Percentiles rank a stretch among this genome's conserved stretches.
phyloP scores from a whole-genome alignment of 2,329 filamentous ascomycete genomes.

The Colletotrichum falcatum region DNA sequence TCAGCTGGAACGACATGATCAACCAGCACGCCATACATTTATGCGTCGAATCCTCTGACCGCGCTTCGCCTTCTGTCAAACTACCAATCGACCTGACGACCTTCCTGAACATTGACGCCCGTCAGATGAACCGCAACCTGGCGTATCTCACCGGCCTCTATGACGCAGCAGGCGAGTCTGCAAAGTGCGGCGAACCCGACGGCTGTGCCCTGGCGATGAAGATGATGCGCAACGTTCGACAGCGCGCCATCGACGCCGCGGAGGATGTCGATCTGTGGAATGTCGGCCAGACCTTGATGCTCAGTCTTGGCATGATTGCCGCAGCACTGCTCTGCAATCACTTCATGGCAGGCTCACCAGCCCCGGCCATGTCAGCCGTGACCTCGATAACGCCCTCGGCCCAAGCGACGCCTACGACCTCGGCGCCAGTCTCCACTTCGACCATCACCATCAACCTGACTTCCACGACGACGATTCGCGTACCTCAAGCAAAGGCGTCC shows the following conservation, averaged over 20 bases:
- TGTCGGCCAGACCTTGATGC: constrained; percentile 8
- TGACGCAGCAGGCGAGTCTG: constrained; percentile 41
- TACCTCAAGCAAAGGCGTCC: constrained; percentile 45
- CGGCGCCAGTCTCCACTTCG: constrained; percentile 41
- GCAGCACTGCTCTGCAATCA: constrained; percentile 22
- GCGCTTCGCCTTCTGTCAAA: constrained; percentile 52
- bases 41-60: constrained; percentile 57
- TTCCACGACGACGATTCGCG: constrained; percentile 52
- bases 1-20: constrained; percentile 51
- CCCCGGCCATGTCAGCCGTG: constrained; percentile 10
- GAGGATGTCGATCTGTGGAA: constrained; percentile 27
- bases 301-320: constrained; percentile 16
- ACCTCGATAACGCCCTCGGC: constrained; percentile 5
- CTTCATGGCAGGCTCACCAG: constrained; percentile 15
- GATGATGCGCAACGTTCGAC: constrained; percentile 4
- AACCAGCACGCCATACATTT: constrained; percentile 60
- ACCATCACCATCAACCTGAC: constrained; percentile 54
- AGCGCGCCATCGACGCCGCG: background rate
- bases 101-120: constrained; percentile 63
- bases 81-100: constrained; percentile 62
- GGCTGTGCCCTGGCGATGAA: constrained; percentile 16
- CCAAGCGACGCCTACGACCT: constrained; percentile 3
- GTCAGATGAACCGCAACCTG: constrained; percentile 66
- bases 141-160: constrained; percentile 59
- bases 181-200: background rate